Evolutionary conservation across 2,329 filamentous ascomycete species (phyloP), one percentile per base, ranked within the genome.

Genomic region (Hortaea werneckii): DNA sequence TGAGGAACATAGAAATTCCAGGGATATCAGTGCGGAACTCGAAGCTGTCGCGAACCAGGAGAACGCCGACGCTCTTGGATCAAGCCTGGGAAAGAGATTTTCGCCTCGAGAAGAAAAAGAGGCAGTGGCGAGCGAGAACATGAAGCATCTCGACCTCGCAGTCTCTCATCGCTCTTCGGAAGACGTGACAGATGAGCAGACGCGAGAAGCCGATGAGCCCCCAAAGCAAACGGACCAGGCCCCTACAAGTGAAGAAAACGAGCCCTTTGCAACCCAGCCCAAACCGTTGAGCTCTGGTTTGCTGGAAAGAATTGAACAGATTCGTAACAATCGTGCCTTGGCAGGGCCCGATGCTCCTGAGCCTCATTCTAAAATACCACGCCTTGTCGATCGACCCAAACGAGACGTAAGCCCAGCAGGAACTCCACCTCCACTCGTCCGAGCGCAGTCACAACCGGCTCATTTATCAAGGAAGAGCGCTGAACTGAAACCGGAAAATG

Each of bases 121-220:
- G 29, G 60, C 54, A 2, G 58, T 62, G 9, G 67, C 74, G 40
- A 68, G 73, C 37, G 71, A 80, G 42, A 73, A 76, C 46, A 71
- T 81, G 12, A 74, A 74, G 38, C 79, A 81, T 61, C 67, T 83
- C 7, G 79, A 83, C 60, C 69, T 82, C 40, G 78, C 76, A 13
- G 64, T 79, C 1, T 61, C 70, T n/a, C 62, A 65, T 7, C 52
- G 51, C 13, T 55, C 58, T 3, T 51, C 55, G 11, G 56, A 60
- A 13, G 51, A 56, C 6, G n/a, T 41, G 7, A 30, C 41, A 9
- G n/a, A 40, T 11, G 44, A 43, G 6, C 27, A 13, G 3, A 20
- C 6, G 8, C 28, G 29, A 6, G 29, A 6, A 4, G 11, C 11
- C 20, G 47, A 49, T n/a, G 46, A 54, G 12, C 32, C 44, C 6